Percentiles rank a stretch among this genome's conserved stretches.
Evolutionary conservation across 2,329 filamentous ascomycete species (phyloP).

Genomic region (Scytalidium sp.): DNA sequence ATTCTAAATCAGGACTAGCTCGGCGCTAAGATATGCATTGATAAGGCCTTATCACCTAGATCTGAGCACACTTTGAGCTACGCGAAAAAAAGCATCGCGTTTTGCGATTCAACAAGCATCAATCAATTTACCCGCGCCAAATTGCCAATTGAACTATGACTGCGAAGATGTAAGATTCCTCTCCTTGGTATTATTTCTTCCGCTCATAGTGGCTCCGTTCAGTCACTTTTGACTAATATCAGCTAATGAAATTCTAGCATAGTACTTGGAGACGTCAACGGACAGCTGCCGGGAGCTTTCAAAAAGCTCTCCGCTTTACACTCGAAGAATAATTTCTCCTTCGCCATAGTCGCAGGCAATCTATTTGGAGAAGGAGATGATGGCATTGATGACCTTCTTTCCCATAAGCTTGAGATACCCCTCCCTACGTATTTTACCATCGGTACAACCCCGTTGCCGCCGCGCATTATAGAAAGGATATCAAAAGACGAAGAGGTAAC

Average conservation of each 20-base stretch:
- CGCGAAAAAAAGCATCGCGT: conserved; percentile 2
- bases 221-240: background rate
- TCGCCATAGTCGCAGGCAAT: conserved; percentile 81
- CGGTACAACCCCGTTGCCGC: conserved; percentile 69
- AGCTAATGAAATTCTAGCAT: conserved; percentile 49
- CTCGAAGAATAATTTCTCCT: conserved; percentile 81
- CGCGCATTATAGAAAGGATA: conserved; percentile 67
- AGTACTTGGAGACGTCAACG: conserved; percentile 80
- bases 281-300: conserved; percentile 72
- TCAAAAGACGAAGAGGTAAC: conserved; percentile 61
- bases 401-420: conserved; percentile 70
- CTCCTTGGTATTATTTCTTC: background rate
- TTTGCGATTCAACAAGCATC: background rate
- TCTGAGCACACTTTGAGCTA: conserved; percentile 3
- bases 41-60: conserved; percentile 6
- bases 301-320: conserved; percentile 78
- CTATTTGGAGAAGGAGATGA: conserved; percentile 69
- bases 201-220: too few relatives aligned
- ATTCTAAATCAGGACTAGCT: conserved; percentile 3
- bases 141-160: conserved; percentile 5
- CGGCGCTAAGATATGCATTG: conserved; percentile 14
- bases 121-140: background rate
- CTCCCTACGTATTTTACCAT: conserved; percentile 90
- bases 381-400: conserved; percentile 60
- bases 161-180: conserved; percentile 16